Evolutionary conservation across 306 rosid species (phyloP).

Genomic region (Begonia peltatifolia): DNA sequence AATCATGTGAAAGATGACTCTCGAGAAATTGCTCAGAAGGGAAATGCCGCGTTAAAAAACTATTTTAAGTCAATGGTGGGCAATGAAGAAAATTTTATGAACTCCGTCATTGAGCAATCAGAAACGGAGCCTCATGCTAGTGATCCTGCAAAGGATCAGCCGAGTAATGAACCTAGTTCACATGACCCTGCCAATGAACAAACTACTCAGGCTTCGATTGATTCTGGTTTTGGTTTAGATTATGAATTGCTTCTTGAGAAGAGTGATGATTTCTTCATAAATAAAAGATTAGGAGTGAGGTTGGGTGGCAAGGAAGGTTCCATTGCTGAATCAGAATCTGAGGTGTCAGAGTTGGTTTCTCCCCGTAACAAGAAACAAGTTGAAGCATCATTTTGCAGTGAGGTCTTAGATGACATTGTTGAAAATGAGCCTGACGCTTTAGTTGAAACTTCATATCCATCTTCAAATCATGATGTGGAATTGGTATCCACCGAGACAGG

Average conservation of each 20-base stretch:
- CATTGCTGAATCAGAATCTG: neutral
- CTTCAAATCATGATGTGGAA: neutral
- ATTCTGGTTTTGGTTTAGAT: slow-evolving; percentile 16
- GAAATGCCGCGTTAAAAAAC: slow-evolving; percentile 8
- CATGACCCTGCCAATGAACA: slow-evolving; percentile 11
- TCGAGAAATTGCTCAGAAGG: slow-evolving; percentile 14
- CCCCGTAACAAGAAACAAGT: neutral
- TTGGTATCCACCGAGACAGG: neutral
- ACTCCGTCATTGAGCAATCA: slow-evolving; percentile 13
- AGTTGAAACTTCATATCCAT: slow-evolving; percentile 9
- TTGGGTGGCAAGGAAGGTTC: slow-evolving; percentile 8
- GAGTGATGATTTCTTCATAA: slow-evolving; percentile 15
- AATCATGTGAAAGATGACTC: slow-evolving; percentile 24
- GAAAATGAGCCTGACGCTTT: slow-evolving; percentile 3
- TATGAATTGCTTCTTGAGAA: slow-evolving; percentile 10
- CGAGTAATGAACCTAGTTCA: slow-evolving; percentile 10
- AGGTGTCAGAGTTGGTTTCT: neutral
- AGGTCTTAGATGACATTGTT: neutral
- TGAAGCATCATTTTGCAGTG: neutral
- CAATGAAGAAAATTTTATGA: slow-evolving; percentile 18
- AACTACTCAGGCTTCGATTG: slow-evolving; percentile 7
- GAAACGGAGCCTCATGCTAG: slow-evolving; percentile 13
- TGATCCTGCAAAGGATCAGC: slow-evolving; percentile 19
- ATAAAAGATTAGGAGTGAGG: slow-evolving; percentile 10
- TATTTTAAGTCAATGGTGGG: slow-evolving; percentile 12